Evolutionary conservation across 73 alveolate species (phyloP), one percentile per base, ranked within the genome.

Genomic region (Stentor coeruleus): DNA sequence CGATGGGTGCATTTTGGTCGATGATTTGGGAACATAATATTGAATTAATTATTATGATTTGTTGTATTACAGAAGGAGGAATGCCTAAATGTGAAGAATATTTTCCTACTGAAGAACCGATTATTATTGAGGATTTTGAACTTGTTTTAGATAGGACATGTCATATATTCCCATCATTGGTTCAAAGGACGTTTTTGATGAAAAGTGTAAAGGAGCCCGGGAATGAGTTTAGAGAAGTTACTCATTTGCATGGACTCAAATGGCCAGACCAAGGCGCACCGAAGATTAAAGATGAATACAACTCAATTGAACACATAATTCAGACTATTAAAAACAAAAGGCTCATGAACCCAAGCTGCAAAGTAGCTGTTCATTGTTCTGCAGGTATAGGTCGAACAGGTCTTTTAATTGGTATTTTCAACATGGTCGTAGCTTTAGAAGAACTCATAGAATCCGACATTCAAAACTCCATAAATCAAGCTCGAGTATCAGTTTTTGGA

Each of bases 241-340:
- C 66, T n/a, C 83, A 96, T 81, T 86, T 89, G 49, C 85, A 97
- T 74, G 89, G 94, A 87, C 82, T 89, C 15, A 85, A 96, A 37
- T 97, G 99, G 99, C 94, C 97, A 40, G 99, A 97, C 89, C 95
- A 95, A 86, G 96, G 98, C 39, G 93, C 91, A 35, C 99, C 99
- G 3, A 91, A 59, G 2, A 15, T 75, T 87, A 58, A 39, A n/a
- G 60, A 77, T 4, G 91, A 85, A 60, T 85, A 84, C 74, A 74
- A 80, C 58, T 49, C 72, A 31, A 87, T 87, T 74, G 74, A 82
- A 82, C 85, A 77, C 30, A 38, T 76, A 74, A 58, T 82, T 77
- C 66, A 38, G 39, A 86, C 38, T 30, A 87, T 76, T 58, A 26
- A 38, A 60, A 85, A 85, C 28, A 81, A 79, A 28, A 3, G 87